Conservation (phyloP, 2,329 filamentous ascomycete genomes). For the Colletotrichum nymphaeae region DNA sequence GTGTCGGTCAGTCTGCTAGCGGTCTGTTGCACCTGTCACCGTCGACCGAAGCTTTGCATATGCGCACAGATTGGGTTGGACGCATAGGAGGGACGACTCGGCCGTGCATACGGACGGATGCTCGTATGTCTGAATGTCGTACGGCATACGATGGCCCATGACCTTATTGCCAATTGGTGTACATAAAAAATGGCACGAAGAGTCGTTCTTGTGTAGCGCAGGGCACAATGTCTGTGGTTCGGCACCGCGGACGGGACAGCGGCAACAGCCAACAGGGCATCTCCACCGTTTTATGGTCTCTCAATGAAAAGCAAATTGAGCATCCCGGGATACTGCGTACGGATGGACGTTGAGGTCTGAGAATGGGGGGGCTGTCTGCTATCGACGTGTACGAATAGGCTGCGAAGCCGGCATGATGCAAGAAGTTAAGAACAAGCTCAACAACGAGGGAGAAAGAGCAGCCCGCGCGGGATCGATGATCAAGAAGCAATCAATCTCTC, state of each 20-base stretch:
- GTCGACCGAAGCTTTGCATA: neutral
- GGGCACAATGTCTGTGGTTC: neutral
- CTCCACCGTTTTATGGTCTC: neutral
- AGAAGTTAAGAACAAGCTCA: neutral
- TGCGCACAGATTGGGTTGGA: neutral
- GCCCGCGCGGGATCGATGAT: neutral
- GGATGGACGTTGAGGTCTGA: too few relatives aligned
- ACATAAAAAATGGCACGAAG: neutral
- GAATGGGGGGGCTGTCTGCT: neutral
- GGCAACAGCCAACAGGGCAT: neutral
- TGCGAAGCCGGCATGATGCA: neutral
- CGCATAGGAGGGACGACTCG: neutral
- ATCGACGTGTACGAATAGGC: neutral
- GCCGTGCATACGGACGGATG: neutral
- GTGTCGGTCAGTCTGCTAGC: neutral
- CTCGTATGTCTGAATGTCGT: neutral
- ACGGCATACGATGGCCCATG: neutral
- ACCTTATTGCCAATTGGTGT: too few relatives aligned
- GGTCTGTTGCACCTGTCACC: neutral
- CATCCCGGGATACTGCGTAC: neutral
- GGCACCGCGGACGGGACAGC: neutral
- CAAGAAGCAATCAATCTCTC: neutral
- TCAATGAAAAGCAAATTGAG: neutral
- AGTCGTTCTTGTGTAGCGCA: neutral
- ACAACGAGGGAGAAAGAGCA: neutral